These are phyloP conservation scores for Limnanthes douglasii DNA, from an alignment of 345 rosid genomes.

Conservation along the genomic window DNA sequence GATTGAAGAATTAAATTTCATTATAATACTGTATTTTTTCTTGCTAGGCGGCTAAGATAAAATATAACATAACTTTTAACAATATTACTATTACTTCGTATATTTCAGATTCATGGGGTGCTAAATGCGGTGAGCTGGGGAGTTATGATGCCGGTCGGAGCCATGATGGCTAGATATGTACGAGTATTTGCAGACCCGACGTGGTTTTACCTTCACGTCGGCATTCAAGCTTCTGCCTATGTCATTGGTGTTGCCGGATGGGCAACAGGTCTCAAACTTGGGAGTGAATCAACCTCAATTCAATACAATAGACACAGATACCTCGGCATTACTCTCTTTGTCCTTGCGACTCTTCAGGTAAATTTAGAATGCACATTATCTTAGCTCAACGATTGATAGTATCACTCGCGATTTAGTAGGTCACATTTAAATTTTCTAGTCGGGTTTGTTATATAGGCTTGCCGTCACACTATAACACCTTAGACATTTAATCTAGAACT, in stretches of 20 bases:
- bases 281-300: constrained; percentile 30
- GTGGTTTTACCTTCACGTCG: constrained; percentile 78
- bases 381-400: constrained; percentile 8
- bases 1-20: no score
- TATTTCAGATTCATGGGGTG: constrained; percentile 60
- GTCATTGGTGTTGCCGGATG: constrained; percentile 69
- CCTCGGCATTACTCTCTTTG: constrained; percentile 57
- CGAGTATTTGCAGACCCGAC: constrained; percentile 81
- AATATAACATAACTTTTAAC: no score
- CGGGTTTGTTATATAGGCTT: constrained; percentile 12
- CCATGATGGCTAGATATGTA: constrained; percentile 63
- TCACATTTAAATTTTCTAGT: not conserved
- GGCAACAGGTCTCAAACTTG: constrained; percentile 75
- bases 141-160: constrained; percentile 56
- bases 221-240: constrained; percentile 65
- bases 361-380: no score
- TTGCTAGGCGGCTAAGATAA: no score
- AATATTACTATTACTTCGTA: no score
- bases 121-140: constrained; percentile 92
- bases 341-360: constrained; percentile 75
- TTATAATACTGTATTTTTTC: not conserved
- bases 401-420: constrained; percentile 2
- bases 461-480: constrained; percentile 21
- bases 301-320: constrained; percentile 34
- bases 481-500: constrained; percentile 26